phyloP scores from a whole-genome alignment of 1,284 basidiomycete genomes.

The Cerioporus squamosus region DNA sequence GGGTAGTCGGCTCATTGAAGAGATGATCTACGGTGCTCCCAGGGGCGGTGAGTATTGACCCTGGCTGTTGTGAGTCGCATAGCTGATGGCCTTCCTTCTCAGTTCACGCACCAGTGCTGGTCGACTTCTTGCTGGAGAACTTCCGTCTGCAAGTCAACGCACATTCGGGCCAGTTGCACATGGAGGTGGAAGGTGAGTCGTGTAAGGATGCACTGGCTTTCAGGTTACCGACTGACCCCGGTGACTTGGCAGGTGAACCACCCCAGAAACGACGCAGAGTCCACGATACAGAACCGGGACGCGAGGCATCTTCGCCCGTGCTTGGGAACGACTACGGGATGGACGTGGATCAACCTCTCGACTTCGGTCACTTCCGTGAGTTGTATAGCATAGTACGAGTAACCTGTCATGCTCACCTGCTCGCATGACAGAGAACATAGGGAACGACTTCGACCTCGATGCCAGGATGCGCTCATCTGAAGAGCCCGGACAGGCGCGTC shows the following conservation, averaged over 20 bases:
- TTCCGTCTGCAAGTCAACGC: slow-evolving; percentile 71
- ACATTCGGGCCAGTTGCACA: slow-evolving; percentile 50
- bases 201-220: neutral
- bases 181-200: slow-evolving; percentile 41
- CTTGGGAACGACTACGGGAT: slow-evolving; percentile 5
- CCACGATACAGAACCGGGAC: slow-evolving; percentile 10
- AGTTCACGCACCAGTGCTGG: slow-evolving; percentile 69
- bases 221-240: neutral
- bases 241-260: slow-evolving; percentile 38
- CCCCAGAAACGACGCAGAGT: slow-evolving; percentile 45
- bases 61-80: neutral
- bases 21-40: slow-evolving; percentile 72
- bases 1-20: slow-evolving; percentile 55
- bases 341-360: slow-evolving; percentile 16
- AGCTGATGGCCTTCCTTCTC: neutral
- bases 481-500: slow-evolving; percentile 79
- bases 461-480: slow-evolving; percentile 66
- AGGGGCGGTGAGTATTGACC: slow-evolving; percentile 52
- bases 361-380: slow-evolving; percentile 12
- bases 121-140: slow-evolving; percentile 73
- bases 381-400: neutral
- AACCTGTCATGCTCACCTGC: neutral
- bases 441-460: slow-evolving; percentile 21
- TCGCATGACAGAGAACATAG: slow-evolving; percentile 3
- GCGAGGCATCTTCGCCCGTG: neutral